These are phyloP conservation scores for Amylocystis lapponica DNA, from an alignment of 768 basidiomycete genomes.

Conservation along the genomic window DNA sequence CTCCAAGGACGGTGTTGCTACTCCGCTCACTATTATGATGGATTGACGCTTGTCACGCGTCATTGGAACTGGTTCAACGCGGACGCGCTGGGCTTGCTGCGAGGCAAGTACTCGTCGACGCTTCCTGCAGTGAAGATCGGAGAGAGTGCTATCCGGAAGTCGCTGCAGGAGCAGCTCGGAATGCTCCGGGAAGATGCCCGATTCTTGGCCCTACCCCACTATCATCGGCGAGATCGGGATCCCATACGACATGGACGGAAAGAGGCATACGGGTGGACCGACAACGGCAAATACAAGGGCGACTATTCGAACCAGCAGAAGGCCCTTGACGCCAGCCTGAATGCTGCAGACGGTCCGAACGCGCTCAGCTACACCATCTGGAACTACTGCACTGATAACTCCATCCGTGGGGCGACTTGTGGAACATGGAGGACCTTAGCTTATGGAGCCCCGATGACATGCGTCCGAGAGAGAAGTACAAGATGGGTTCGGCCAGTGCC, in stretches of 20 bases:
- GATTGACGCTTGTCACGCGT: conserved; percentile 85
- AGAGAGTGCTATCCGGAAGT: conserved; percentile 74
- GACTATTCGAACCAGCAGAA: conserved; percentile 75
- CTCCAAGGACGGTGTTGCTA: conserved; percentile 65
- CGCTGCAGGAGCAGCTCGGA: conserved; percentile 76
- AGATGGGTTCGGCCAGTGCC: conserved; percentile 23
- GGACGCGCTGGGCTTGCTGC: conserved; percentile 86
- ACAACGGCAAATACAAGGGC: conserved; percentile 60
- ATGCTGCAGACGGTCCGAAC: conserved; percentile 73
- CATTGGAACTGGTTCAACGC: conserved; percentile 97
- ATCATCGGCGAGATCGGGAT: conserved; percentile 95
- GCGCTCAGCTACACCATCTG: conserved; percentile 78
- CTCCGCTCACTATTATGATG: conserved; percentile 91
- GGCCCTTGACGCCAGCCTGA: conserved; percentile 82
- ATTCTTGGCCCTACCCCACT: conserved; percentile 76
- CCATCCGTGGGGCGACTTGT: conserved; percentile 92
- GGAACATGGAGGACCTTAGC: conserved; percentile 95
- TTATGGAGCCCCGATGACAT: conserved; percentile 81
- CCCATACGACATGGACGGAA: conserved; percentile 91
- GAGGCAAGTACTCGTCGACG: conserved; percentile 69
- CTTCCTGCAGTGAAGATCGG: conserved; percentile 78
- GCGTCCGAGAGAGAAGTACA: conserved; percentile 20
- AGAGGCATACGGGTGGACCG: conserved; percentile 77
- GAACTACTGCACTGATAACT: conserved; percentile 82
- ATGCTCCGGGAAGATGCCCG: conserved; percentile 69